Percentiles rank a stretch among this genome's conserved stretches.
Conservation (phyloP, 805 yeast genomes). For the Cyberlindnera mississippiensis region DNA sequence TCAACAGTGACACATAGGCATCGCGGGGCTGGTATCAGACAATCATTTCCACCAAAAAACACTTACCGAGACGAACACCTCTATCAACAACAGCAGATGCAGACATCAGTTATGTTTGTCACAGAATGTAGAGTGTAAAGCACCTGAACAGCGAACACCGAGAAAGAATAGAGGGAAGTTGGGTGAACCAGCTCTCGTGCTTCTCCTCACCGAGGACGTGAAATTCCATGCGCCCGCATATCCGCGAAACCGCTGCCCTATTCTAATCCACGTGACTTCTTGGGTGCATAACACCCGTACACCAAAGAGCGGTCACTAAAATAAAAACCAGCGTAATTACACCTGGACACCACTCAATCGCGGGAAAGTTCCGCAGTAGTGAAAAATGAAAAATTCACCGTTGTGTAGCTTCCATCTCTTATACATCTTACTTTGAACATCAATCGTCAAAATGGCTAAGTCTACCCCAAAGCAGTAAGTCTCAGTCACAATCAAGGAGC, state of each 20-base stretch:
- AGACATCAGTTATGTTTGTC: constrained; percentile 1
- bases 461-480: constrained; percentile 31
- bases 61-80: constrained; percentile 17
- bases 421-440: neutral
- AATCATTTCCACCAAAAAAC: too few species aligned
- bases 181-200: neutral
- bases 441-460: constrained; percentile 25
- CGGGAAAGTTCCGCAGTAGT: too few species aligned
- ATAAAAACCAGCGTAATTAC: neutral
- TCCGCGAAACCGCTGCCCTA: neutral
- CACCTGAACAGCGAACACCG: too few species aligned
- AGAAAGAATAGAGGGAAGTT: neutral
- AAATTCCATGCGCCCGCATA: neutral
- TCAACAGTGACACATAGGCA: neutral
- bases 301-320: neutral
- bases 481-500: neutral
- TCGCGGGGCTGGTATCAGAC: neutral
- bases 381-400: constrained; percentile 12
- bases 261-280: neutral
- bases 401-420: neutral
- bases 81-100: constrained; percentile 14
- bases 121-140: neutral
- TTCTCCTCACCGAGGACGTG: neutral
- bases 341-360: neutral
- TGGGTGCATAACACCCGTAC: constrained; percentile 4